A percentile compares a stretch with the other conserved stretches of the same genome.
phyloP scores from a whole-genome alignment of 2,329 filamentous ascomycete genomes.

The Curvularia sp. region DNA sequence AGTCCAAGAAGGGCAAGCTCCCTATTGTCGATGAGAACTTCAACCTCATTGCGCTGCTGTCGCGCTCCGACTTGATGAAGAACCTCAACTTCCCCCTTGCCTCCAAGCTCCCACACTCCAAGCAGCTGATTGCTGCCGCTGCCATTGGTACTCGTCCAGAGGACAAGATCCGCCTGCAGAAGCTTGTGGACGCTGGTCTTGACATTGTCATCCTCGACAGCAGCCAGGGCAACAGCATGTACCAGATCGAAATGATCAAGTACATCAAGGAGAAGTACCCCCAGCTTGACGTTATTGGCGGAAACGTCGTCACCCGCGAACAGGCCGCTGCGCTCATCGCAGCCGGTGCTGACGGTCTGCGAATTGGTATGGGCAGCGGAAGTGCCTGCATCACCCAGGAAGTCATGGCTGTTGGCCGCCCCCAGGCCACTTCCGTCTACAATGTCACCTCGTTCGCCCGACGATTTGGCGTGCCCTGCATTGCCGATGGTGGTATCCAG shows the following conservation, averaged over 20 bases:
- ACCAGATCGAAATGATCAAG: constrained; percentile 98
- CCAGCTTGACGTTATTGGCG: constrained; percentile 89
- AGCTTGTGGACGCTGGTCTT: constrained; percentile 91
- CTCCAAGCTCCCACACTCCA: constrained; percentile 94
- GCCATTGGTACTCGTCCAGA: constrained; percentile 94
- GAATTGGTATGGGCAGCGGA: constrained; percentile 98
- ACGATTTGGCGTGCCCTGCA: constrained; percentile 94
- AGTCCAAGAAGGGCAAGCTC: constrained; percentile 98
- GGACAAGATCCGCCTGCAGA: constrained; percentile 84
- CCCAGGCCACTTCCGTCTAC: constrained; percentile 92
- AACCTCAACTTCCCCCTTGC: constrained; percentile 96
- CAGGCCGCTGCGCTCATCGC: constrained; percentile 92
- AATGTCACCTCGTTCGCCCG: constrained; percentile 88
- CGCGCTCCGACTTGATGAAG: constrained; percentile 89
- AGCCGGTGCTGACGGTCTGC: constrained; percentile 92
- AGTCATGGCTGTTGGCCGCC: constrained; percentile 98
- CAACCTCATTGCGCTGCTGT: constrained; percentile 67
- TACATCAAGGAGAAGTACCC: constrained; percentile 91
- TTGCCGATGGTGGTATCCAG: constrained; percentile 96
- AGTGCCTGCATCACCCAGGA: constrained; percentile 99
- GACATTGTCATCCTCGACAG: constrained; percentile 96
- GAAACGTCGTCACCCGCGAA: constrained; percentile 97
- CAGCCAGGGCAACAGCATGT: constrained; percentile 98
- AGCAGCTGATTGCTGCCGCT: constrained; percentile 95
- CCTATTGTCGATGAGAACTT: constrained; percentile 84